Percentiles rank a stretch among this genome's conserved stretches.
Conservation (phyloP, 2,329 filamentous ascomycete species). For the Apiospora pterosperma region DNA sequence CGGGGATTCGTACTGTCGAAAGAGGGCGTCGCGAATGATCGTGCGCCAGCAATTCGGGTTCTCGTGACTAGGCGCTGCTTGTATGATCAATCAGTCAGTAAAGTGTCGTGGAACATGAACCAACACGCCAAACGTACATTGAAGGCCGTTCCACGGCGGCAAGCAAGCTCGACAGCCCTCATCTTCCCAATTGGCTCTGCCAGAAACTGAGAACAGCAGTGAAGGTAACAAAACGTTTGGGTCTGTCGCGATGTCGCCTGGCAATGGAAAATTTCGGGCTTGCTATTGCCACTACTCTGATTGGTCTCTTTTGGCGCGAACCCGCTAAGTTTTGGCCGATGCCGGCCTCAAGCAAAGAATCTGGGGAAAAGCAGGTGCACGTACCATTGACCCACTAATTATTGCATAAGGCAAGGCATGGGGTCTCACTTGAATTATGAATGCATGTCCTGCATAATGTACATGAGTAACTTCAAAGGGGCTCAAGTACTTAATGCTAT, state of each 20-base stretch:
- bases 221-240: not conserved
- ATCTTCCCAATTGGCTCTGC: slow-evolving; percentile 21
- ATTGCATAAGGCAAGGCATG: not conserved
- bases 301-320: not conserved
- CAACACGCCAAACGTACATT: slow-evolving; percentile 17
- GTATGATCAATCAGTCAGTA: not conserved
- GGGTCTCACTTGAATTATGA: too few relatives aligned
- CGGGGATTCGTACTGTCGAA: slow-evolving; percentile 39
- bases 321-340: not conserved
- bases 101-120: not conserved
- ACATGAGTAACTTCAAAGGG: too few relatives aligned
- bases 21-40: slow-evolving; percentile 30
- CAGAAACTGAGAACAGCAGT: not conserved
- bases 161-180: slow-evolving; percentile 28
- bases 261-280: not conserved
- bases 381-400: not conserved
- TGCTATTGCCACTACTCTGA: not conserved
- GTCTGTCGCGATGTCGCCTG: not conserved
- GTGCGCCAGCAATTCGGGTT: slow-evolving; percentile 18
- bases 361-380: not conserved
- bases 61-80: slow-evolving; percentile 22
- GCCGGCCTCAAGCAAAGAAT: not conserved
- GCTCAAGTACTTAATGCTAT: too few relatives aligned
- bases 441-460: too few relatives aligned
- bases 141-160: slow-evolving; percentile 26